Percentiles rank a stretch among this genome's conserved stretches.
Conservation (phyloP, 2,329 filamentous ascomycete genomes). For the Paecilomyces fulvus region DNA sequence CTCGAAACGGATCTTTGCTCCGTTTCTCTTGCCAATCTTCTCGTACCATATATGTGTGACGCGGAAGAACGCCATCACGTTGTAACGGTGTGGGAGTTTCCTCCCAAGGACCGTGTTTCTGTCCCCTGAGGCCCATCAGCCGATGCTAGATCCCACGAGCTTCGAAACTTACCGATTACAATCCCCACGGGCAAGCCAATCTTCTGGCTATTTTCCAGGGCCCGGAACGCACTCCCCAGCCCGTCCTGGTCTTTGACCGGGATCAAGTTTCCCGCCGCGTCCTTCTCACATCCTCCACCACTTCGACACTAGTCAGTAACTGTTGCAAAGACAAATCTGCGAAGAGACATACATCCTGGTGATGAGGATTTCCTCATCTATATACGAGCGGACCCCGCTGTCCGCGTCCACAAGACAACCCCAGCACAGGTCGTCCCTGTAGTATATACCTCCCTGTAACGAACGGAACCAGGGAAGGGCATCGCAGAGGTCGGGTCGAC, state of each 20-base stretch:
- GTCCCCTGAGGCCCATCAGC: constrained; percentile 37
- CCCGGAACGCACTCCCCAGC: constrained; percentile 26
- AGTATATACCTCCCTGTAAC: constrained; percentile 54
- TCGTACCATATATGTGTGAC: constrained; percentile 63
- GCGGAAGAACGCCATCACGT: constrained; percentile 61
- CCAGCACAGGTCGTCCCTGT: constrained; percentile 39
- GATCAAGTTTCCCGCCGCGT: constrained; percentile 40
- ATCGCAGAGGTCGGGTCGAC: constrained; percentile 55
- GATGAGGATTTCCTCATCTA: constrained; percentile 55
- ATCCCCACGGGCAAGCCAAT: constrained; percentile 46
- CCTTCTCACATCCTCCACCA: constrained; percentile 46
- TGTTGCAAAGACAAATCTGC: neutral
- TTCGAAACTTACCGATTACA: constrained; percentile 41
- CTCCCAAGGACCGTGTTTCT: constrained; percentile 42
- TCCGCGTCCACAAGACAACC: constrained; percentile 54
- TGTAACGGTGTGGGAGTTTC: constrained; percentile 50
- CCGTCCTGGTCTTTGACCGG: constrained; percentile 40
- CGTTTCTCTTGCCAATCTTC: constrained; percentile 31
- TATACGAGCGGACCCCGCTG: constrained; percentile 47
- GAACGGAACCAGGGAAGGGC: constrained; percentile 54
- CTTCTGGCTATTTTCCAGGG: constrained; percentile 40
- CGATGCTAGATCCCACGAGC: neutral
- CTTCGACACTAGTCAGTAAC: constrained; percentile 22
- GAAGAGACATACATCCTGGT: constrained; percentile 46
- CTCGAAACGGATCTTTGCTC: constrained; percentile 56